These are phyloP conservation scores for Sphaerulina musiva DNA, from an alignment of 2,329 filamentous ascomycete genomes.

Conservation along the genomic window DNA sequence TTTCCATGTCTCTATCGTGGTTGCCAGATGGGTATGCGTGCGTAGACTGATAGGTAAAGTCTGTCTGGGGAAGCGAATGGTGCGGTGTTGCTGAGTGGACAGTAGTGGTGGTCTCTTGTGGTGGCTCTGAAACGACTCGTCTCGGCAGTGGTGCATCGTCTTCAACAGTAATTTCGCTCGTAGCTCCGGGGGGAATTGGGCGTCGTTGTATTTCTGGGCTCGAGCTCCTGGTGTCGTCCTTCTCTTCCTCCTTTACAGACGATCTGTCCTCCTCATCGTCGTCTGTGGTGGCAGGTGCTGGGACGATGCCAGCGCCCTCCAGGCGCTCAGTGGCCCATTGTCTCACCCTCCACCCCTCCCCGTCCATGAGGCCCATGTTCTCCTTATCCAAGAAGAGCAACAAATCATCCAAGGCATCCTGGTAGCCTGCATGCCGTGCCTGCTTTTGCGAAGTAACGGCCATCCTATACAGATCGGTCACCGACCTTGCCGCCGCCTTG, in stretches of 20 bases:
- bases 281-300: constrained; percentile 48
- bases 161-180: constrained; percentile 23
- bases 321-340: constrained; percentile 65
- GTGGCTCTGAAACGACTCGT: constrained; percentile 25
- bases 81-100: constrained; percentile 7
- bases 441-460: constrained; percentile 71
- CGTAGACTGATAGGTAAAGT: constrained; percentile 64
- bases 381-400: constrained; percentile 78
- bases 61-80: constrained; percentile 41
- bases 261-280: constrained; percentile 57
- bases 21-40: constrained; percentile 50
- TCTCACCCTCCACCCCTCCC: constrained; percentile 63
- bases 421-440: constrained; percentile 75
- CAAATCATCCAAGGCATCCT: constrained; percentile 87
- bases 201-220: constrained; percentile 31
- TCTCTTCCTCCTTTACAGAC: constrained; percentile 37
- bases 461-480: constrained; percentile 93
- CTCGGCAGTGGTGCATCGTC: constrained; percentile 14
- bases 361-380: constrained; percentile 69
- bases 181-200: constrained; percentile 16
- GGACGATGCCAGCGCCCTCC: constrained; percentile 47
- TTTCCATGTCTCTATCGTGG: constrained; percentile 49
- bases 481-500: constrained; percentile 83
- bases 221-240: constrained; percentile 47
- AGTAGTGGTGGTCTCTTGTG: constrained; percentile 9